phyloP scores from a whole-genome alignment of 1,284 basidiomycete genomes.

The Fomitopsis schrenkii region DNA sequence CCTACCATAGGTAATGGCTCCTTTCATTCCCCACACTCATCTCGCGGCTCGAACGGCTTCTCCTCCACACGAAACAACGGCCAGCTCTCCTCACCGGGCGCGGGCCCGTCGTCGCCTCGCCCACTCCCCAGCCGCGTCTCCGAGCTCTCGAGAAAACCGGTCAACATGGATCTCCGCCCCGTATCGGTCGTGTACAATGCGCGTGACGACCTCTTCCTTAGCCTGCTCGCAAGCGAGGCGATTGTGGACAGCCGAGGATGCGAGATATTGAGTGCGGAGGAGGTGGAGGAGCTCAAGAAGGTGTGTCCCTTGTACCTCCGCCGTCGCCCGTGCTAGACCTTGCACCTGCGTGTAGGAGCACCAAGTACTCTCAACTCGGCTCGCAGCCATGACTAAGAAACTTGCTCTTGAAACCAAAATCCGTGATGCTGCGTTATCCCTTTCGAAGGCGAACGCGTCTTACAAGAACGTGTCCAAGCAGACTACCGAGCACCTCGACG shows the following conservation, averaged over 20 bases:
- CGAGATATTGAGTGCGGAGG: conserved; percentile 75
- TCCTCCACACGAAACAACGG: conserved; percentile 25
- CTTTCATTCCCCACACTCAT: conserved; percentile 24
- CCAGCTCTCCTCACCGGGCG: conserved; percentile 32
- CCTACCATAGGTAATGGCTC: conserved; percentile 17
- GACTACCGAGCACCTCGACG: conserved; percentile 66
- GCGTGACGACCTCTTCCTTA: conserved; percentile 77
- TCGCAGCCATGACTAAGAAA: conserved; percentile 63
- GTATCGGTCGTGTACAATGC: conserved; percentile 43
- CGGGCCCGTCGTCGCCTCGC: conserved; percentile 39
- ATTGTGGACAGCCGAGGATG: conserved; percentile 76
- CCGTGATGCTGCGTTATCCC: conserved; percentile 70
- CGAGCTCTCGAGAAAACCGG: conserved; percentile 29
- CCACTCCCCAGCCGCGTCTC: conserved; percentile 24
- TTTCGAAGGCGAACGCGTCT: conserved; percentile 61
- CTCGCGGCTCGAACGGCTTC: conserved; percentile 19
- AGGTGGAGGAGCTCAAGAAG: conserved; percentile 90
- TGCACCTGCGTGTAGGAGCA: conserved; percentile 51
- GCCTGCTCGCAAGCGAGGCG: conserved; percentile 83
- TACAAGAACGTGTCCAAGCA: conserved; percentile 60
- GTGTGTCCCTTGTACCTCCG: conserved; percentile 36
- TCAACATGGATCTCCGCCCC: conserved; percentile 35
- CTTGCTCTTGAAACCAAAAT: conserved; percentile 75
- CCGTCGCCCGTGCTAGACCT: not conserved
- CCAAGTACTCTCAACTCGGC: conserved; percentile 57